These are phyloP conservation scores for Cryptococcus sp. DNA, from an alignment of 1,284 basidiomycete species.

Conservation along the genomic window DNA sequence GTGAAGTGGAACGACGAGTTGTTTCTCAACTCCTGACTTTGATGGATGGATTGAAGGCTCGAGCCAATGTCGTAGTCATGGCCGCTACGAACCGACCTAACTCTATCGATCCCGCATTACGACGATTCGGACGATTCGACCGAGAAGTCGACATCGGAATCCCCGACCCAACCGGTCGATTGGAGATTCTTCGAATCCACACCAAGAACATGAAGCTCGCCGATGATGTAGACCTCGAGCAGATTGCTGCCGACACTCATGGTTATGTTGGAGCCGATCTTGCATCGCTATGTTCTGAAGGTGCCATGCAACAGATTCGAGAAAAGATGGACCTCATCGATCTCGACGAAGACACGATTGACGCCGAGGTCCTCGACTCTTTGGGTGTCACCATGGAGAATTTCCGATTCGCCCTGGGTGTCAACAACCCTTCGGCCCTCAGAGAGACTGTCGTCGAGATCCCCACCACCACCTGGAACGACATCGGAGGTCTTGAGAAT, in stretches of 20 bases:
- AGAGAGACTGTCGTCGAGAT: slow-evolving; percentile 96
- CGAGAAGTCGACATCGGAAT: slow-evolving; percentile 99
- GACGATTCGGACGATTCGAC: slow-evolving; percentile 98
- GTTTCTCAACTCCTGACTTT: slow-evolving; percentile 96
- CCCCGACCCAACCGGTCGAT: slow-evolving; percentile 95
- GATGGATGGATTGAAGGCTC: slow-evolving; percentile 98
- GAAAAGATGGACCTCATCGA: slow-evolving; percentile 98
- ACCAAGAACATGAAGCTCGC: slow-evolving; percentile 99
- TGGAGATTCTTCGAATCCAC: slow-evolving; percentile 97
- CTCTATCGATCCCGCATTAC: slow-evolving; percentile 96
- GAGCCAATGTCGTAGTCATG: slow-evolving; percentile 99
- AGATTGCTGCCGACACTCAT: slow-evolving; percentile 98
- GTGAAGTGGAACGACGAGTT: slow-evolving; percentile 98
- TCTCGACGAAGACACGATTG: slow-evolving; percentile 89
- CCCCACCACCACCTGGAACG: slow-evolving; percentile 95
- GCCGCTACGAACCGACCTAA: slow-evolving; percentile 95
- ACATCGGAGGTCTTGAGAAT: slow-evolving; percentile 98
- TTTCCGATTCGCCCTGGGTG: slow-evolving; percentile 91
- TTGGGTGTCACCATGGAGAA: slow-evolving; percentile 97
- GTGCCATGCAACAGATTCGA: slow-evolving; percentile 97
- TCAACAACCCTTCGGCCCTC: slow-evolving; percentile 92
- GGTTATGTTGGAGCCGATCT: slow-evolving; percentile 98
- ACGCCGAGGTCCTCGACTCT: slow-evolving; percentile 92
- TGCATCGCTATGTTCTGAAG: slow-evolving; percentile 92
- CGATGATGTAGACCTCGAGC: slow-evolving; percentile 98